phyloP scores from a whole-genome alignment of 805 yeast species.

The Starmera dryadoides region DNA sequence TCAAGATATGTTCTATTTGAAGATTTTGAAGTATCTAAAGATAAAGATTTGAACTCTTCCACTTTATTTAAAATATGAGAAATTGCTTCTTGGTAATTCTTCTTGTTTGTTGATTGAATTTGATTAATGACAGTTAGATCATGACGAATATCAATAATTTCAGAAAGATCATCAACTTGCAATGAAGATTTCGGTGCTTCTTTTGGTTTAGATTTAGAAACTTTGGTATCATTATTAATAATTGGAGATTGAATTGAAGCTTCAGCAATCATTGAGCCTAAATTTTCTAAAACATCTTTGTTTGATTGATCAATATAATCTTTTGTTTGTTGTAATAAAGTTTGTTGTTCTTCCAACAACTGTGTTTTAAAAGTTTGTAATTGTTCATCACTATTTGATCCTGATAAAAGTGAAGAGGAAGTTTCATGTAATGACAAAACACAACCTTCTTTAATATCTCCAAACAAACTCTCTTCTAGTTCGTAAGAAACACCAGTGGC shows the following conservation, averaged over 20 bases:
- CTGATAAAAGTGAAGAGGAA: conserved; percentile 15
- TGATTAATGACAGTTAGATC: conserved; percentile 58
- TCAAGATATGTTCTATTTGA: conserved; percentile 57
- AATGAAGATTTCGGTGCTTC: neutral
- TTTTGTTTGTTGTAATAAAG: conserved; percentile 11
- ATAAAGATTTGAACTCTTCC: conserved; percentile 41
- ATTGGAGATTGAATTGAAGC: neutral
- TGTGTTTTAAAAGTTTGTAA: conserved; percentile 13
- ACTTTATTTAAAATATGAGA: conserved; percentile 37
- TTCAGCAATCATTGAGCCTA: conserved; percentile 4
- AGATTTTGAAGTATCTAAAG: conserved; percentile 30
- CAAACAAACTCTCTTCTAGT: conserved; percentile 60
- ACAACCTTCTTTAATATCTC: conserved; percentile 52
- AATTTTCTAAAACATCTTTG: conserved; percentile 9
- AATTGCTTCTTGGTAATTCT: conserved; percentile 34
- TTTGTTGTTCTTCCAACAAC: conserved; percentile 7
- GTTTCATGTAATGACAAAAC: conserved; percentile 53
- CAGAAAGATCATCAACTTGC: conserved; percentile 12
- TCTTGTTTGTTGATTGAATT: conserved; percentile 38
- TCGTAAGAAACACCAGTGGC: conserved; percentile 62
- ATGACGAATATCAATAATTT: conserved; percentile 37
- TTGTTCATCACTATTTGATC: conserved; percentile 6
- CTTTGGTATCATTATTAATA: neutral
- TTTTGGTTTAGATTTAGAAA: conserved; percentile 1
- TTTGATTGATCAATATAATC: conserved; percentile 19